These are phyloP conservation scores for Suillus decipiens DNA, from an alignment of 768 basidiomycete species.

Conservation along the genomic window DNA sequence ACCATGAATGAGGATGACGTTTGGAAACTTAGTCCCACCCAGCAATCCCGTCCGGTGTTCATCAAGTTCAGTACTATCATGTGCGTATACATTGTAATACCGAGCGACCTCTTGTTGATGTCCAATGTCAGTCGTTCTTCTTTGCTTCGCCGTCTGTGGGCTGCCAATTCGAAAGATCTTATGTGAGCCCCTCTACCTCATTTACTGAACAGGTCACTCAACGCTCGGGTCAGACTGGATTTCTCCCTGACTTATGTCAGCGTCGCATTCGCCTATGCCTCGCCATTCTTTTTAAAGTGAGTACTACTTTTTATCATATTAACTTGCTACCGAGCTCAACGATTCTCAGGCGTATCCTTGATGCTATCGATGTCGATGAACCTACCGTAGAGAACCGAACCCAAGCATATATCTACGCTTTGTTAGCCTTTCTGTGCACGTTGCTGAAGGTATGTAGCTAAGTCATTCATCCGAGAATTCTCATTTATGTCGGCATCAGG, in stretches of 20 bases:
- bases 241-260: slow-evolving; percentile 65
- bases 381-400: slow-evolving; percentile 53
- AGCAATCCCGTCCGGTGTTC: slow-evolving; percentile 68
- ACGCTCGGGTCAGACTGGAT: slow-evolving; percentile 49
- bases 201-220: neutral
- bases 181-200: slow-evolving; percentile 23
- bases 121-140: slow-evolving; percentile 23
- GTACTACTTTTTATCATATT: slow-evolving; percentile 14
- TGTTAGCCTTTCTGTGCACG: slow-evolving; percentile 68
- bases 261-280: slow-evolving; percentile 75
- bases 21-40: slow-evolving; percentile 68
- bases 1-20: slow-evolving; percentile 74
- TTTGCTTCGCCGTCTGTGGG: slow-evolving; percentile 45
- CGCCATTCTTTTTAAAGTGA: slow-evolving; percentile 84
- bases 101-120: neutral
- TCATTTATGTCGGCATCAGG: slow-evolving; percentile 32
- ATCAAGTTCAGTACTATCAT: slow-evolving; percentile 40
- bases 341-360: slow-evolving; percentile 54
- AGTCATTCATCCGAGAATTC: neutral
- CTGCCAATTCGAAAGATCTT: slow-evolving; percentile 49
- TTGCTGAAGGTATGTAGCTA: slow-evolving; percentile 24
- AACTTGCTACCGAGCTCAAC: neutral
- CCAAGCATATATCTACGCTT: slow-evolving; percentile 75
- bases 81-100: slow-evolving; percentile 12
- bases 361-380: slow-evolving; percentile 51